A percentile compares a stretch with the other conserved stretches of the same genome.
Evolutionary conservation across 2,329 filamentous ascomycete genomes (phyloP).

Genomic region (Penicillium sp.): DNA sequence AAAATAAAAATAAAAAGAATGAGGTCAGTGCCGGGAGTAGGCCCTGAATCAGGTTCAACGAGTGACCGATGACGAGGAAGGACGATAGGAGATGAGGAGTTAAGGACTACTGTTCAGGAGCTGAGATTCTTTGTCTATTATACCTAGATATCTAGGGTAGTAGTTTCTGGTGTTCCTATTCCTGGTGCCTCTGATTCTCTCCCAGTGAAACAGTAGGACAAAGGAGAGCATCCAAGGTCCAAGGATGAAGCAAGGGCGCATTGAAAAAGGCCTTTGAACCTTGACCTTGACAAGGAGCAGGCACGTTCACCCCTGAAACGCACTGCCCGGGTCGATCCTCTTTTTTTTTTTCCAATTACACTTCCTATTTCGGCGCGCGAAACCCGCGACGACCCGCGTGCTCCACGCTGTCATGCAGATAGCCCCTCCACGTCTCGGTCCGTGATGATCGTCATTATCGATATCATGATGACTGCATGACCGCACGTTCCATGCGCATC

Average conservation of each 20-base stretch:
- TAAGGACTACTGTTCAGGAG: too few relatives aligned
- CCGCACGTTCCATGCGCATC: neutral
- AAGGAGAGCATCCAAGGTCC: neutral
- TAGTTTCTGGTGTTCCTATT: neutral
- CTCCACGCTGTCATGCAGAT: neutral
- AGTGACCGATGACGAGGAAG: conserved; percentile 6
- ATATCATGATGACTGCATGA: conserved; percentile 14
- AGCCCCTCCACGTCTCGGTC: neutral
- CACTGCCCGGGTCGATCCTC: neutral
- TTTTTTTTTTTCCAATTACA: conserved; percentile 10
- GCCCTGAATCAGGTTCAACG: conserved; percentile 2
- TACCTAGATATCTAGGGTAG: neutral
- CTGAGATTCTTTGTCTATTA: conserved; percentile 5
- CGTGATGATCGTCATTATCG: neutral
- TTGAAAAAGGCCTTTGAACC: neutral
- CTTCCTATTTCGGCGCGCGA: conserved; percentile 11
- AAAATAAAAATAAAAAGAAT: neutral
- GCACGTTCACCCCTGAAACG: conserved; percentile 16
- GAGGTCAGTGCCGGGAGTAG: neutral
- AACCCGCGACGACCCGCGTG: conserved; percentile 1
- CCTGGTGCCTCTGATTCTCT: neutral
- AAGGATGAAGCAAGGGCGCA: conserved; percentile 5
- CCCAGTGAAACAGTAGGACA: conserved; percentile 3
- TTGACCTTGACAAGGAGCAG: conserved; percentile 7
- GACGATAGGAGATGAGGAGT: neutral